Base-by-base conservation (phyloP, 345 rosid genomes). In the Gossypium thurberi region DNA sequence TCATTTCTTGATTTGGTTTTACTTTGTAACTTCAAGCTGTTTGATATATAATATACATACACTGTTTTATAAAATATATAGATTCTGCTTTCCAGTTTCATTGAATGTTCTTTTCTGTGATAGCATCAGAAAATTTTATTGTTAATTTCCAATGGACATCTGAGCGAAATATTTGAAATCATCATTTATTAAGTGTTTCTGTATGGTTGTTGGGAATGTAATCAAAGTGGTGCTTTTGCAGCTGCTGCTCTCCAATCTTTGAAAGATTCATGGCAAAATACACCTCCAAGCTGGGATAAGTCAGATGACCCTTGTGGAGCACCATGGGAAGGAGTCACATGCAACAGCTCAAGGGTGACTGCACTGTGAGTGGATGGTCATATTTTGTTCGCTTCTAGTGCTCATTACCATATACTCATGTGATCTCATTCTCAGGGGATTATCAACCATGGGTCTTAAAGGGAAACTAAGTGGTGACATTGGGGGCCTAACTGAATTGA, bases 381-480 rank as follows among this genome's bases (percentile, higher is more conserved):
- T 58, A 12, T 58, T 58, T 57, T 55, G 26, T 55, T 66, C 42
- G 51, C 46, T 47, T 70, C 63, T 23, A 55, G 8, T 73, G 47
- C 12, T 62, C 15, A 25, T 55, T 10, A 21, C 4, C 66, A 33
- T 33, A 59, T 53, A 28, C 37, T 42, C 21, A 47, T 6, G 18
- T 70, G 37, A 56, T 69, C 76, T 65, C 82, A 95, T 97, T 75
- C 78, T 62, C 82, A 95, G 99, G 86, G 89, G 97, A 43, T 74
- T 95, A 56, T 95, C 96, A 66, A 87, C 97, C 59, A 85, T 92
- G 94, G 87, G 89, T 64, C 88, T 95, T 37, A 78, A 79, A 73
- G 99, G 99, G 77, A 82, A 85, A 80, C 86, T 95, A 70, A 87
- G 85, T 76, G 98, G 98, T 25, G 99, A 95, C 83, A 90, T 95